A percentile compares a stretch with the other conserved stretches of the same genome.
These are phyloP conservation scores for Didymellaceae sp. DNA, from an alignment of 2,329 filamentous ascomycete genomes.

Conservation along the genomic window DNA sequence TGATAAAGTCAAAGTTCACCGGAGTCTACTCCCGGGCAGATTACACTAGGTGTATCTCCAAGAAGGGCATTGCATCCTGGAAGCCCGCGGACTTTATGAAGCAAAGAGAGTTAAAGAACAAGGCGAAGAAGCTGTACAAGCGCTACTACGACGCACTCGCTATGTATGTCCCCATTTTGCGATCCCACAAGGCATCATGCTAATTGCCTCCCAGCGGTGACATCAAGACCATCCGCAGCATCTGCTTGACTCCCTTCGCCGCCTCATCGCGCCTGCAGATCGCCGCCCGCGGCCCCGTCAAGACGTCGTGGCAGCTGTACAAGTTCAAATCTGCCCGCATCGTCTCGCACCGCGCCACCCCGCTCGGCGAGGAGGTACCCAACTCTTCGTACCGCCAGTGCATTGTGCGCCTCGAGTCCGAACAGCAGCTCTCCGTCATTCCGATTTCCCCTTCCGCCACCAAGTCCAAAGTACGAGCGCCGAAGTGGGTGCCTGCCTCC, in stretches of 20 bases:
- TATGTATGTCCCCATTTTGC: conserved; percentile 16
- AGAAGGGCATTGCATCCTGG: conserved; percentile 18
- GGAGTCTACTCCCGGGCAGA: conserved; percentile 26
- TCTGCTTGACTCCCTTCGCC: conserved; percentile 63
- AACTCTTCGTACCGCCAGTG: conserved; percentile 35
- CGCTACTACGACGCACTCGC: conserved; percentile 69
- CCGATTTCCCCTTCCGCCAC: background rate
- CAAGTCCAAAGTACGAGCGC: background rate
- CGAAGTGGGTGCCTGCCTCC: background rate
- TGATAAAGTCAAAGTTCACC: conserved; percentile 26
- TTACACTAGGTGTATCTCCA: conserved; percentile 25
- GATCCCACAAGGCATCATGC: background rate
- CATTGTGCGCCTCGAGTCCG: conserved; percentile 34
- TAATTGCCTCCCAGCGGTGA: conserved; percentile 29
- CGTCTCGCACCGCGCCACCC: conserved; percentile 61
- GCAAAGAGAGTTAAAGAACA: conserved; percentile 14
- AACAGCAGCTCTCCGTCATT: conserved; percentile 24
- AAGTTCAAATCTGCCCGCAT: conserved; percentile 54
- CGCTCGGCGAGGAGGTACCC: conserved; percentile 47
- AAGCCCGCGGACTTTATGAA: conserved; percentile 23
- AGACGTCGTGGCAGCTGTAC: conserved; percentile 53
- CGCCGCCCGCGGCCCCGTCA: conserved; percentile 56
- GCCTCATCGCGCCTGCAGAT: conserved; percentile 62
- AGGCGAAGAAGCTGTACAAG: conserved; percentile 65
- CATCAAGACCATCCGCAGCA: conserved; percentile 36